Base-by-base conservation (phyloP, 164 flowering plant genomes). In the Vitis cinerea region DNA sequence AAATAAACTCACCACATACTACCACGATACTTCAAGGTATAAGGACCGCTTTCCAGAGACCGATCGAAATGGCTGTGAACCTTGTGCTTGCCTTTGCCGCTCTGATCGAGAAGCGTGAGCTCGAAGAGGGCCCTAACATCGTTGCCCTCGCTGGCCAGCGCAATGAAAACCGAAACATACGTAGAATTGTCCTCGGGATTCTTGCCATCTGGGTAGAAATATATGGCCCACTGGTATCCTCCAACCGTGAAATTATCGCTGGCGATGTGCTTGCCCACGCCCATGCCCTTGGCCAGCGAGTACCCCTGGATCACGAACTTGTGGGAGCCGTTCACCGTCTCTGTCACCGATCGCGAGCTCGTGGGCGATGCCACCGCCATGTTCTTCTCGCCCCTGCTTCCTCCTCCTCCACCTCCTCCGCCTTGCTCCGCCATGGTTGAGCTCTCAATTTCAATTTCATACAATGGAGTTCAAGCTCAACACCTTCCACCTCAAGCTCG, bases 51-150 rank as follows among this genome's bases (percentile, higher is more conserved):
- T 81, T 90, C 97, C 56, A 93, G 78, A 13, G 98, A 83, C 30
- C 98, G 86, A 77, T 89, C 98, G 60, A 93, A 93, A 79, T 91
- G 98, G 82, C 94, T 90, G 66, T 91, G 98, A 50, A 93, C 88
- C 78, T 91, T 93, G 66, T 93, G 91, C 84, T 90, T 90, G 53
- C 79, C 92, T 54, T 90, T 90, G 49, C 93, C 98, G 64, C 91
- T 88, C 88, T 93, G 98, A 70, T 93, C 98, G 48, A 91, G 68
- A 29, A 93, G 87, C 17, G 92, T 93, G 64, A 93, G 74, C 82
- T 93, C 97, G 69, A 93, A 91, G 64, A 87, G 62, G 15, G 91
- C 91, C 62, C 91, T 70, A 6, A 87, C 91, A 59, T 87, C 88
- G n/a, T 91, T 83, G 19, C 97, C 98, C 16, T 93, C 98, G 66